phyloP scores from a whole-genome alignment of 192 early-diverging fungal species.

The Chytriomyces hyalinus region DNA sequence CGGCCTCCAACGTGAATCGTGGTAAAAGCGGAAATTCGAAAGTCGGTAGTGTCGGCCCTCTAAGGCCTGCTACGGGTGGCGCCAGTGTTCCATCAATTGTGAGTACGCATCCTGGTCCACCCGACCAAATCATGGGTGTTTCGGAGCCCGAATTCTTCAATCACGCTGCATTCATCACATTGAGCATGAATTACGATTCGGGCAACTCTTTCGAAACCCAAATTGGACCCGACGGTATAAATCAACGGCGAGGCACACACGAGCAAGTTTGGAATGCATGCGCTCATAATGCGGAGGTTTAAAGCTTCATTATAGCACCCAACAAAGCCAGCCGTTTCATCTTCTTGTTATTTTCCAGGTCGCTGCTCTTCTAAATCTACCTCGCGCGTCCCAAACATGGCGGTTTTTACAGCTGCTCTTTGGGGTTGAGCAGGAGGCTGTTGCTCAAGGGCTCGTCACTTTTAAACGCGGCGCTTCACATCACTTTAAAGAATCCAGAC shows the following conservation, averaged over 20 bases:
- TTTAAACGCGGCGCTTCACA: background rate
- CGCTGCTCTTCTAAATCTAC: constrained; percentile 65
- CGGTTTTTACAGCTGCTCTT: constrained; percentile 71
- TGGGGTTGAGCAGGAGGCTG: constrained; percentile 31
- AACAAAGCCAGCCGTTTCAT: too few species aligned
- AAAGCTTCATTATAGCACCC: background rate
- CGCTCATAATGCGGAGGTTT: constrained; percentile 66
- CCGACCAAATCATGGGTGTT: constrained; percentile 49
- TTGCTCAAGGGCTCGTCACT: background rate
- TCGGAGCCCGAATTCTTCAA: constrained; percentile 65
- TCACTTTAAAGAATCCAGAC: background rate
- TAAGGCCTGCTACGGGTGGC: background rate
- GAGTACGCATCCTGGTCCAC: constrained; percentile 37
- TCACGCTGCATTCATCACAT: constrained; percentile 64
- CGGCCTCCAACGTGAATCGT: too few species aligned
- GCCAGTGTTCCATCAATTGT: background rate
- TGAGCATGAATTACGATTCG: constrained; percentile 68
- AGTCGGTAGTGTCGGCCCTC: background rate
- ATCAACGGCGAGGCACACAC: background rate
- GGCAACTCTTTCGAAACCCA: constrained; percentile 19
- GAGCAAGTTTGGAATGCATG: constrained; percentile 60
- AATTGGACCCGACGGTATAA: background rate
- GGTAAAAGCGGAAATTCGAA: background rate
- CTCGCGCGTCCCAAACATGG: constrained; percentile 77
- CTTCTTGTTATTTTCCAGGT: constrained; percentile 44